phyloP scores from a whole-genome alignment of 805 yeast species.

The Debaryomyces maramus region DNA sequence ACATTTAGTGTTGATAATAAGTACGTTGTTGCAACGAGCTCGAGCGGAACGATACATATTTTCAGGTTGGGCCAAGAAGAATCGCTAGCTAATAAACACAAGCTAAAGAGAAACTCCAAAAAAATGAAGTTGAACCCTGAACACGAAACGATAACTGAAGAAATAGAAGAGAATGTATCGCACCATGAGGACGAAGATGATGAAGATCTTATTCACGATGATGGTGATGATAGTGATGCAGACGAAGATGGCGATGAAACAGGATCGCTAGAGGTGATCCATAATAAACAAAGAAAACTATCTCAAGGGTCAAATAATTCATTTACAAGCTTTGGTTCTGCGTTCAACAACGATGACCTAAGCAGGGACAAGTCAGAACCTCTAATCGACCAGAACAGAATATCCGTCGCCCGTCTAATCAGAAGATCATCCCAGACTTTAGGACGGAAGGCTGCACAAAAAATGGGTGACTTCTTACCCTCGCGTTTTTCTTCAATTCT shows the following conservation, averaged over 20 bases:
- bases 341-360: conserved; percentile 5
- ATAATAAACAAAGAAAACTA: conserved; percentile 35
- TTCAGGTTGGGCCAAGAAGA: conserved; percentile 67
- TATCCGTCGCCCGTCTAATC: conserved; percentile 72
- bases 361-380: conserved; percentile 50
- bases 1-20: conserved; percentile 70
- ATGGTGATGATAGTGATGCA: conserved; percentile 13
- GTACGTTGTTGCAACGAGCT: conserved; percentile 77
- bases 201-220: conserved; percentile 24
- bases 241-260: conserved; percentile 23
- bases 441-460: conserved; percentile 81
- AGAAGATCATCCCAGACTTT: conserved; percentile 75
- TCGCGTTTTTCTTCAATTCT: conserved; percentile 75
- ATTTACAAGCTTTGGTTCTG: conserved; percentile 33
- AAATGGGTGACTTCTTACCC: conserved; percentile 86
- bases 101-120: conserved; percentile 21
- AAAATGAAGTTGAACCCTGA: conserved; percentile 12
- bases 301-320: conserved; percentile 41
- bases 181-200: conserved; percentile 18
- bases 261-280: conserved; percentile 19
- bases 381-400: conserved; percentile 65
- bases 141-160: conserved; percentile 31
- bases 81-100: conserved; percentile 39
- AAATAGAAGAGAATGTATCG: conserved; percentile 14
- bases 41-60: conserved; percentile 91